These are phyloP conservation scores for Pyrus communis DNA, from an alignment of 306 rosid species.

Conservation along the genomic window DNA sequence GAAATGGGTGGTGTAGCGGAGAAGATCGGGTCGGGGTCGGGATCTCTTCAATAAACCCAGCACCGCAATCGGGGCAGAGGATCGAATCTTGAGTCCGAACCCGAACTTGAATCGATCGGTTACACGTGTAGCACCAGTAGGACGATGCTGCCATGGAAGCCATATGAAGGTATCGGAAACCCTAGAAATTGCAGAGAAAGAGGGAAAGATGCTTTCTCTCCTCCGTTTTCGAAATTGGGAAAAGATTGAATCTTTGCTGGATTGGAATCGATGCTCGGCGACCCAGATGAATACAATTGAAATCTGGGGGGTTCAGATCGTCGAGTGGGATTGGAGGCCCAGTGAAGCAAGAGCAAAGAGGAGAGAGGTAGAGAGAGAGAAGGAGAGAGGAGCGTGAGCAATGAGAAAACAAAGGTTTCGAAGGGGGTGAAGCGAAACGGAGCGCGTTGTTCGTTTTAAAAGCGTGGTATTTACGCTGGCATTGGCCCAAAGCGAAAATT, in stretches of 20 bases:
- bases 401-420: background rate
- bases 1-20: slow-evolving; percentile 32
- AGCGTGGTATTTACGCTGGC: slow-evolving; percentile 13
- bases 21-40: slow-evolving; percentile 30
- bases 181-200: background rate
- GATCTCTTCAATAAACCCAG: slow-evolving; percentile 54
- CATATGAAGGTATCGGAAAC: slow-evolving; percentile 17
- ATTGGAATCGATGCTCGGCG: background rate
- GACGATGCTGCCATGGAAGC: slow-evolving; percentile 41
- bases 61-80: slow-evolving; percentile 50
- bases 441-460: slow-evolving; percentile 15
- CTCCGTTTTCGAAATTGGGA: background rate
- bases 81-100: slow-evolving; percentile 24
- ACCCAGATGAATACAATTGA: background rate
- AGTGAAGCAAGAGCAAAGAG: slow-evolving; percentile 5
- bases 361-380: background rate
- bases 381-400: background rate
- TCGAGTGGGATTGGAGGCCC: background rate
- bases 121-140: slow-evolving; percentile 59
- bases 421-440: background rate
- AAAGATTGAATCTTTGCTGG: background rate
- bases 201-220: background rate
- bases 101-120: slow-evolving; percentile 36
- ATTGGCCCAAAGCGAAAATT: background rate
- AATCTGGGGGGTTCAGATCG: background rate